Percentiles rank a stretch among this genome's conserved stretches.
Evolutionary conservation across 2,329 filamentous ascomycete genomes (phyloP).

Genomic region (Ascomycota sp.): DNA sequence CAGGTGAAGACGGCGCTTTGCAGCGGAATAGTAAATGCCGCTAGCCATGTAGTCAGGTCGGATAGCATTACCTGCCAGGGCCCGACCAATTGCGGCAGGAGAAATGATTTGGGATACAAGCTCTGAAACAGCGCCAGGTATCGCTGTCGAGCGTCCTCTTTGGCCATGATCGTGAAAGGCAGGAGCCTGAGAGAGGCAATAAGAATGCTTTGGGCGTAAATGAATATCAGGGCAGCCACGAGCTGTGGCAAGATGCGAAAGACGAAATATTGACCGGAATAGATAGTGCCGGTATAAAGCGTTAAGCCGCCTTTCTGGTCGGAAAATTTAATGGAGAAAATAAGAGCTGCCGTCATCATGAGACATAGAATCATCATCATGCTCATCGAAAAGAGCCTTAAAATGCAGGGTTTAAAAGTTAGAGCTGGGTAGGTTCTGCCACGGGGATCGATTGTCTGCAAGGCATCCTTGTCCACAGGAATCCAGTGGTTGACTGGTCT

Average conservation of each 20-base stretch:
- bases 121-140: conserved; percentile 44
- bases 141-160: conserved; percentile 33
- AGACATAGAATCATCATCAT: conserved; percentile 37
- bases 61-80: conserved; percentile 44
- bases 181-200: conserved; percentile 51
- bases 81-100: conserved; percentile 34
- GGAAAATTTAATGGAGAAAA: conserved; percentile 52
- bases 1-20: conserved; percentile 55
- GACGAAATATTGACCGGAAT: conserved; percentile 57
- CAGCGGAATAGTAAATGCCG: conserved; percentile 60
- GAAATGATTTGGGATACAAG: conserved; percentile 47
- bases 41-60: conserved; percentile 51
- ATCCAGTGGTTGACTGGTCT: conserved; percentile 8
- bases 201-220: conserved; percentile 59
- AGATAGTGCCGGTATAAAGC: conserved; percentile 41
- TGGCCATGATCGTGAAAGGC: conserved; percentile 59
- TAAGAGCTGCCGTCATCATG: conserved; percentile 47
- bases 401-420: conserved; percentile 45
- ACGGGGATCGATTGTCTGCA: conserved; percentile 16
- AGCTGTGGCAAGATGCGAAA: conserved; percentile 71
- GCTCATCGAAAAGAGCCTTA: conserved; percentile 43
- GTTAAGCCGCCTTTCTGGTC: conserved; percentile 39
- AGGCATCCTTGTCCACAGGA: conserved; percentile 12
- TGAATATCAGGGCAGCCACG: conserved; percentile 43
- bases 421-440: conserved; percentile 25